Evolutionary conservation across 257 asterid genomes (phyloP), one percentile per base, ranked within the genome.

Genomic region (Solanum lignicaule): DNA sequence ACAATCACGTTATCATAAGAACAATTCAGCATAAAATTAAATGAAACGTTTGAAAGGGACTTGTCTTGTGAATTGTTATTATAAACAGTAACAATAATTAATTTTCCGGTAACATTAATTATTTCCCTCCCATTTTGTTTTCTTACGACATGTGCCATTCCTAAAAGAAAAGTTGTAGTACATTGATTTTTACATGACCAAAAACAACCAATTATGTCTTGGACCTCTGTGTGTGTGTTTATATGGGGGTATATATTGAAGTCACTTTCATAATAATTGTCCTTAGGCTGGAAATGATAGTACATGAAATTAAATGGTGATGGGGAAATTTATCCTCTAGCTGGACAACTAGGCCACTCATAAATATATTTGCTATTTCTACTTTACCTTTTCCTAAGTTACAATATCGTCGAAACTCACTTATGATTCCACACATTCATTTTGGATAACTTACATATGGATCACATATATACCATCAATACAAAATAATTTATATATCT

Each of bases 291-390:
- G 32, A 83, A 23, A 84, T 29, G 83, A 65, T 43, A 36, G 69
- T 35, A 46, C 83, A 87, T 66, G 62, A 85, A 62, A 89, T 87
- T 74, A 41, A 87, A 75, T 23, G 83, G 25, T 87, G 89, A 89
- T 84, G 68, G 76, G 18, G 87, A 68, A 76, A 84, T 84, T 25
- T 76, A 87, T 89, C 89, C 84, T 87, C 58, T 33, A 83, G 39
- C 69, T 74, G 48, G 35, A 85, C 43, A 39, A 32, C 66, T 83
- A 7, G 13, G 13, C 36, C 33, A 41, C 91, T 62, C 89, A 84
- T 33, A 75, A 75, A 27, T 84, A 5, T 74, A 52, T 52, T 35
- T 9, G 8, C 1, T 18, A 10, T 46, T 9, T 82, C 11, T 66
- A 36, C 13, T 71, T 66, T 66, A 62, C 81, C 20, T 65, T 68